A percentile compares a stretch with the other conserved stretches of the same genome.
These are phyloP conservation scores for Lithospermum erythrorhizon DNA, from an alignment of 257 asterid species.

Conservation along the genomic window DNA sequence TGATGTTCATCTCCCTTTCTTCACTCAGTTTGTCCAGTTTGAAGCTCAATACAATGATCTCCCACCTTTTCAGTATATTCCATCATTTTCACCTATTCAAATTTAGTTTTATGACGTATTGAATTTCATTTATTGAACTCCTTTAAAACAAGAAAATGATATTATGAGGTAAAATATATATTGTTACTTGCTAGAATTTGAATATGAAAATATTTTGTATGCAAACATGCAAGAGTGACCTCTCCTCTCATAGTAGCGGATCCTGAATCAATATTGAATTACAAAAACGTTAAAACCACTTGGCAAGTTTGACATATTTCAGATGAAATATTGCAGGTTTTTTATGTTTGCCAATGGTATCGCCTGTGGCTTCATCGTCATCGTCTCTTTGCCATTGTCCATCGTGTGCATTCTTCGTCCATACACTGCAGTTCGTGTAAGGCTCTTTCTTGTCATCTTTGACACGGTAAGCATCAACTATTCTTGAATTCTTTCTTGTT, in stretches of 20 bases:
- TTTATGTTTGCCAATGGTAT: conserved; percentile 67
- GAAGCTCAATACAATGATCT: conserved; percentile 76
- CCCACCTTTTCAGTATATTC: conserved; percentile 59
- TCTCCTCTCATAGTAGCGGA: no score
- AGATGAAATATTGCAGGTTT: conserved; percentile 22
- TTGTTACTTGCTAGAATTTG: no score
- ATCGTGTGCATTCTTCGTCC: conserved; percentile 72
- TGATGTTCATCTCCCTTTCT: conserved; percentile 68
- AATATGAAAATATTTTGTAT: no score
- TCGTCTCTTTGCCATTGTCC: conserved; percentile 65
- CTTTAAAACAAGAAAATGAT: no score
- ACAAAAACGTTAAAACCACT: no score
- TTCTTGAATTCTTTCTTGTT: neutral
- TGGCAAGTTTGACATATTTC: no score
- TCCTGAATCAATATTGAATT: no score
- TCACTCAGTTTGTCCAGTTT: conserved; percentile 73
- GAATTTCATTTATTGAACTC: no score
- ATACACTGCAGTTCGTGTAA: conserved; percentile 30
- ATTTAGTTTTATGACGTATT: no score
- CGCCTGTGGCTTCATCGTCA: conserved; percentile 66
- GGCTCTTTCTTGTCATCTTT: conserved; percentile 56
- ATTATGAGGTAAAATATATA: no score
- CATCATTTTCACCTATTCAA: neutral
- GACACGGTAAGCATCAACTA: conserved; percentile 38
- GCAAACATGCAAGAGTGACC: no score